phyloP scores from a whole-genome alignment of 306 rosid species.

The Vigna trinervia region DNA sequence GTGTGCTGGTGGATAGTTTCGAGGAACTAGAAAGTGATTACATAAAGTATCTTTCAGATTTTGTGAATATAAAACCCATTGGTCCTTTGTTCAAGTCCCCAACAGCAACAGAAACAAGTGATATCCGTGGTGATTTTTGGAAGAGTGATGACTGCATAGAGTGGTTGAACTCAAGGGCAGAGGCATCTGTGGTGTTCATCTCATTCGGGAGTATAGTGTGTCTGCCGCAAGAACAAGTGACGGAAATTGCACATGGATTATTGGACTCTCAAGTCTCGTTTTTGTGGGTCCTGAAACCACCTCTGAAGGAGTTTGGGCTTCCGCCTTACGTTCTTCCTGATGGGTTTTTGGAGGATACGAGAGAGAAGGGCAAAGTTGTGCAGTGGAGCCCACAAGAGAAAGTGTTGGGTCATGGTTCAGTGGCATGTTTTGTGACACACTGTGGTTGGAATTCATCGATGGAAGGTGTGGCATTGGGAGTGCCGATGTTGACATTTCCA shows the following conservation, averaged over 20 bases:
- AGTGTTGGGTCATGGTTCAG: slow-evolving; percentile 63
- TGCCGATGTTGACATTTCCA: slow-evolving; percentile 73
- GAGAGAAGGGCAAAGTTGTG: slow-evolving; percentile 62
- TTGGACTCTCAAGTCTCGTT: slow-evolving; percentile 55
- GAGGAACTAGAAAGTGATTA: slow-evolving; percentile 63
- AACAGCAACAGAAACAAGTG: neutral
- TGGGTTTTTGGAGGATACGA: slow-evolving; percentile 55
- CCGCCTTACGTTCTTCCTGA: slow-evolving; percentile 50
- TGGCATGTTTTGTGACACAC: slow-evolving; percentile 69
- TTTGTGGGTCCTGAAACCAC: slow-evolving; percentile 73
- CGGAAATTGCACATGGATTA: slow-evolving; percentile 72
- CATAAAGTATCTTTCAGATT: slow-evolving; percentile 44
- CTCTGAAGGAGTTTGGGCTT: neutral
- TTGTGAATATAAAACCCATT: slow-evolving; percentile 40
- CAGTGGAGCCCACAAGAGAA: slow-evolving; percentile 74
- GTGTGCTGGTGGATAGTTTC: slow-evolving; percentile 63
- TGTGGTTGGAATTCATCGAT: slow-evolving; percentile 84
- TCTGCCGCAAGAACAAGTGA: slow-evolving; percentile 61
- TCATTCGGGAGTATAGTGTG: slow-evolving; percentile 71
- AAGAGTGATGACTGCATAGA: slow-evolving; percentile 59
- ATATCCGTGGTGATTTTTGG: slow-evolving; percentile 57
- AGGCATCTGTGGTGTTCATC: slow-evolving; percentile 62
- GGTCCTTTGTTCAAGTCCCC: slow-evolving; percentile 73
- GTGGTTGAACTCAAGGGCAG: slow-evolving; percentile 62
- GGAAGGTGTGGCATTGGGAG: slow-evolving; percentile 64